Evolutionary conservation across 2,329 filamentous ascomycete species (phyloP), one percentile per base, ranked within the genome.

Genomic region (Ophiostoma piceae): DNA sequence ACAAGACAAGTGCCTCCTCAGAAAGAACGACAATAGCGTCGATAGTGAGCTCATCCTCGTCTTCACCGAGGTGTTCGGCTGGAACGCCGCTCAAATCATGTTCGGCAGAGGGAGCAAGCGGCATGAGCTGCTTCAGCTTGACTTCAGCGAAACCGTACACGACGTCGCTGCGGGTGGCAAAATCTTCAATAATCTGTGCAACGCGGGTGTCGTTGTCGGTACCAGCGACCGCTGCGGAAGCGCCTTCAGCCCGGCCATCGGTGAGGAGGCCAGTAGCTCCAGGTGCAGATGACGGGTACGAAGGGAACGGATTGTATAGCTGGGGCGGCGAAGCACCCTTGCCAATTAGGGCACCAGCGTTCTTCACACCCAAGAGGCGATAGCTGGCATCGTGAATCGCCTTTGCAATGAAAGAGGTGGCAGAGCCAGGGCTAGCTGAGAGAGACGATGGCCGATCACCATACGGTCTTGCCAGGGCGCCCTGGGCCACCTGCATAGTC

Each of bases 71-170:
- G 75, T 84, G 83, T 3, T 90, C 87, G 2, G 67, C 68, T 3
- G 81, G 80, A n/a, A 85, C 79, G 16, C 89, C 88, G 7, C 90
- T 89, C 3, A 92, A 84, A 6, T 87, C 88, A 74, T 90, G 88
- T 67, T 92, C 88, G 74, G 85, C 86, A 0, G 91, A 94, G 1
- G 94, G 95, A 1, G 92, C 88, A 64, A 95, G 82, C 2, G 95
- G 95, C 67, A 97, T 87, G n/a, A 99, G 85, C 79, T 99, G 95
- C 79, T 96, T 95, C 80, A 96, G 97, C 79, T 99, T 99, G 77
- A 99, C 94, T 80, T 99, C 94, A 6, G 95, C 95, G 79, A 99
- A 98, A 2, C 94, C 94, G 78, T 94, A 99, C 2, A 99, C 94
- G 65, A 97, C 95, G 78, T 99, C 94, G 77, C 94, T 97, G 54